These are phyloP conservation scores for Teratosphaeriaceae sp. DNA, from an alignment of 2,329 filamentous ascomycete species.

Conservation along the genomic window DNA sequence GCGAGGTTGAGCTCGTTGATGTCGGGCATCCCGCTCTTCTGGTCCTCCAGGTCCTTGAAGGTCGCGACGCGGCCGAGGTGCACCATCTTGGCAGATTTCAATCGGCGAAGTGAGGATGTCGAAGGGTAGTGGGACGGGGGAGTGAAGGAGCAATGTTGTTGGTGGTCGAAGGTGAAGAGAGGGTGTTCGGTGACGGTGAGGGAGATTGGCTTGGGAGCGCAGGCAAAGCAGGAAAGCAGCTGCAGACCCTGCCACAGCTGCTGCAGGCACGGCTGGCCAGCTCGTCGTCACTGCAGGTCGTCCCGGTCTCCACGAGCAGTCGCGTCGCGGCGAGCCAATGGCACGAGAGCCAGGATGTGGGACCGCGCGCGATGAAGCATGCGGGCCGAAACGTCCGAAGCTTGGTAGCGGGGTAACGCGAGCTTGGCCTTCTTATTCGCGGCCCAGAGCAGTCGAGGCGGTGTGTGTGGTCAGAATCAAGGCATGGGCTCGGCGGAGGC, in stretches of 20 bases:
- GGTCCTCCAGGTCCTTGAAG: slow-evolving; percentile 24
- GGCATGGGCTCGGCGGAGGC: not conserved
- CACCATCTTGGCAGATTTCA: slow-evolving; percentile 25
- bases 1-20: slow-evolving; percentile 44
- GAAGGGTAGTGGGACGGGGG: not conserved
- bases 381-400: not conserved
- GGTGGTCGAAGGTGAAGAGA: not conserved
- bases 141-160: not conserved
- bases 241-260: not conserved
- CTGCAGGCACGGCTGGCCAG: not conserved
- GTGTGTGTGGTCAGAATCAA: not conserved
- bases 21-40: slow-evolving; percentile 33
- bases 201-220: not conserved
- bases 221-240: not conserved
- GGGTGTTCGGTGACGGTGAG: not conserved
- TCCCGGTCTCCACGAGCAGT: not conserved
- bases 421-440: slow-evolving; percentile 1
- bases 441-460: not conserved
- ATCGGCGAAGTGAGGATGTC: not conserved
- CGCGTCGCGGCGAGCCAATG: not conserved
- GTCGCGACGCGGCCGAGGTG: slow-evolving; percentile 28
- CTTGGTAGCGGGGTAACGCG: slow-evolving; percentile 1
- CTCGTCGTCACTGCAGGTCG: not conserved
- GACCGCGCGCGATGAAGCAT: not conserved
- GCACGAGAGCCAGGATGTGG: not conserved